phyloP scores from a whole-genome alignment of 1,284 basidiomycete genomes.

The Puccinia novopanici region DNA sequence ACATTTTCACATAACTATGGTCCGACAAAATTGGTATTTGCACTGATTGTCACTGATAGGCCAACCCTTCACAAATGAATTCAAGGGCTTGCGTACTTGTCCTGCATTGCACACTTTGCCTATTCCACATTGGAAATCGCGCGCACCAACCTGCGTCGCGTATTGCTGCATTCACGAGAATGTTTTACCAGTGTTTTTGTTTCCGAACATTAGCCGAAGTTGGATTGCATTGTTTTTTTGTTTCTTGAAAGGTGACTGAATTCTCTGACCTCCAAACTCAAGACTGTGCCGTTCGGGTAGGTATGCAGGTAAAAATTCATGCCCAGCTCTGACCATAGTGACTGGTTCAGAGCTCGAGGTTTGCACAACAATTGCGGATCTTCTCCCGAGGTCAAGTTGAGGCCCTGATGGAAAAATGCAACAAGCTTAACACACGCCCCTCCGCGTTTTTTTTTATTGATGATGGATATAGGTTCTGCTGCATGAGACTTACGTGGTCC shows the following conservation, averaged over 20 bases:
- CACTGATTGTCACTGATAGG: background rate
- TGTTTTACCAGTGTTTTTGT: background rate
- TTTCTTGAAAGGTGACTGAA: too few relatives aligned
- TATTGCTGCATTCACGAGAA: slow-evolving; percentile 27
- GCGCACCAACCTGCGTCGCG: slow-evolving; percentile 30
- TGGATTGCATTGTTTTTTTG: background rate
- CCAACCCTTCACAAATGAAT: background rate
- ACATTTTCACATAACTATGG: slow-evolving; percentile 42
- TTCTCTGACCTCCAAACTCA: slow-evolving; percentile 31
- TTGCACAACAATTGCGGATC: slow-evolving; percentile 7
- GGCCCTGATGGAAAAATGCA: background rate
- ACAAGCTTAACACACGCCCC: too few relatives aligned
- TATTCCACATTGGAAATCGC: slow-evolving; percentile 46
- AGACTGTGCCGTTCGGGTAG: slow-evolving; percentile 27
- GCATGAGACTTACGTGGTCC: background rate
- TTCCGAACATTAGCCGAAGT: background rate
- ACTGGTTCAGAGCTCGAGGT: slow-evolving; percentile 10
- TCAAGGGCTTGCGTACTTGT: slow-evolving; percentile 29
- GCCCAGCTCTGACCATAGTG: slow-evolving; percentile 27
- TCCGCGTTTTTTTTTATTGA: too few relatives aligned
- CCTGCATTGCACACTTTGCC: slow-evolving; percentile 48
- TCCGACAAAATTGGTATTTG: background rate
- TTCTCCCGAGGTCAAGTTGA: slow-evolving; percentile 4
- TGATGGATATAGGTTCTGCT: background rate
- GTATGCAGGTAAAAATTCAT: slow-evolving; percentile 39